phyloP scores from a whole-genome alignment of 176 grass and related monocot genomes.

The Bothriochloa decipiens region DNA sequence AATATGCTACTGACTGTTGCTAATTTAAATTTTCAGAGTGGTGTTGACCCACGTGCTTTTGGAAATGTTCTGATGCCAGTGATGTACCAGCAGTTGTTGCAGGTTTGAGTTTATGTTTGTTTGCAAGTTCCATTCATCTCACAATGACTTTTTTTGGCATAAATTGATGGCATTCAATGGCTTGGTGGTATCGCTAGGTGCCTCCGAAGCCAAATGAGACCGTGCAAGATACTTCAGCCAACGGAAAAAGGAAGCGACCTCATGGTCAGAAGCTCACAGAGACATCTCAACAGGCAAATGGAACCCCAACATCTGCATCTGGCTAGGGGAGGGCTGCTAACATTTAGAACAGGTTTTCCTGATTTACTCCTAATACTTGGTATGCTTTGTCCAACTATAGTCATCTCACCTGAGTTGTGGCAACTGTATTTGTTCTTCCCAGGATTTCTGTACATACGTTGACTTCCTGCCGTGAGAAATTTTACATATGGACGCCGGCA shows the following conservation, averaged over 20 bases:
- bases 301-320: slow-evolving; percentile 49
- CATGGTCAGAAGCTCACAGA: slow-evolving; percentile 68
- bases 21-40: slow-evolving; percentile 68
- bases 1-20: slow-evolving; percentile 18
- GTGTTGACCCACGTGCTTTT: slow-evolving; percentile 89
- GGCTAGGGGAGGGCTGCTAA: slow-evolving; percentile 42
- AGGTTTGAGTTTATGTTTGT: slow-evolving; percentile 65
- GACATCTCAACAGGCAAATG: slow-evolving; percentile 59
- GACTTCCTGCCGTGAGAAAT: slow-evolving; percentile 12
- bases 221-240: slow-evolving; percentile 49
- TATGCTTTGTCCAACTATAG: background rate
- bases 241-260: slow-evolving; percentile 65
- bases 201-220: slow-evolving; percentile 69
- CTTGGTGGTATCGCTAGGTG: slow-evolving; percentile 49
- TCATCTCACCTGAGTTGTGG: background rate
- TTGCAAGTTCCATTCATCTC: slow-evolving; percentile 27
- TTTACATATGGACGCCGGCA: background rate
- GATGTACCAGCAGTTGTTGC: slow-evolving; percentile 85
- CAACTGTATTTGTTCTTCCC: background rate
- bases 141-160: background rate
- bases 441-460: slow-evolving; percentile 44
- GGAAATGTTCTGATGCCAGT: slow-evolving; percentile 90
- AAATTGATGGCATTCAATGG: slow-evolving; percentile 26
- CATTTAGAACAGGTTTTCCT: slow-evolving; percentile 40
- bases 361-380: background rate